These are phyloP conservation scores for Candida maesae DNA, from an alignment of 805 yeast genomes.

Conservation along the genomic window DNA sequence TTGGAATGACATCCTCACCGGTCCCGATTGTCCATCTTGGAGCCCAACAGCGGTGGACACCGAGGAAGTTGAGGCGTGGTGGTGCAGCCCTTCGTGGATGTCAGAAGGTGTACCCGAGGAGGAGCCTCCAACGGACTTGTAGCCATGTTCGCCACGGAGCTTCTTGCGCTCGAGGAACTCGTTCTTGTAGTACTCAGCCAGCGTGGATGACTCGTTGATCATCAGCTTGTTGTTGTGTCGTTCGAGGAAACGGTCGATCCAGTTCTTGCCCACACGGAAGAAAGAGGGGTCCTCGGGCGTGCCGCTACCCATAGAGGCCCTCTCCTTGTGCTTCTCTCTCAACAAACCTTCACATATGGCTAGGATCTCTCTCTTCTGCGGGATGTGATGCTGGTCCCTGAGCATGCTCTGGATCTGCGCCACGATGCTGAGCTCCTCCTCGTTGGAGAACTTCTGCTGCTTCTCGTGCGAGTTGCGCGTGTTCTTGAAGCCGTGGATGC, in stretches of 20 bases:
- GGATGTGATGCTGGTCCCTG: constrained; percentile 23
- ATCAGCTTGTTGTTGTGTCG: constrained; percentile 27
- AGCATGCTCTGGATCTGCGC: constrained; percentile 20
- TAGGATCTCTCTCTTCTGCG: constrained; percentile 26
- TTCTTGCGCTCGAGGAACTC: constrained; percentile 27
- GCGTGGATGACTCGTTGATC: constrained; percentile 20
- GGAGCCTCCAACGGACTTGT: constrained; percentile 10
- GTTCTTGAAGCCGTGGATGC: constrained; percentile 29
- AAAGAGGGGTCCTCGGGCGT: constrained; percentile 9
- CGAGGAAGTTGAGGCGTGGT: constrained; percentile 3
- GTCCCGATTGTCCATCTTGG: neutral
- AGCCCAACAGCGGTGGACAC: neutral
- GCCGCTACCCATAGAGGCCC: too few species aligned
- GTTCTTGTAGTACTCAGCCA: constrained; percentile 27
- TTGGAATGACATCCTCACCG: neutral
- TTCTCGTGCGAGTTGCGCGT: constrained; percentile 29
- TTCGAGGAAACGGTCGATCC: constrained; percentile 29
- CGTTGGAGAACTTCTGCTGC: constrained; percentile 29
- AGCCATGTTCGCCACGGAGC: constrained; percentile 22
- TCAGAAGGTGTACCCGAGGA: constrained; percentile 16
- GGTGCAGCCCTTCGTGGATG: constrained; percentile 4
- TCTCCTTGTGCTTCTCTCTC: constrained; percentile 21
- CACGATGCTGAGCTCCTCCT: constrained; percentile 25
- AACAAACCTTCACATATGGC: constrained; percentile 23
- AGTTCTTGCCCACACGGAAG: constrained; percentile 28